Percentiles rank a stretch among this genome's conserved stretches.
phyloP scores from a whole-genome alignment of 805 yeast species.

The Cyberlindnera amylophila region DNA sequence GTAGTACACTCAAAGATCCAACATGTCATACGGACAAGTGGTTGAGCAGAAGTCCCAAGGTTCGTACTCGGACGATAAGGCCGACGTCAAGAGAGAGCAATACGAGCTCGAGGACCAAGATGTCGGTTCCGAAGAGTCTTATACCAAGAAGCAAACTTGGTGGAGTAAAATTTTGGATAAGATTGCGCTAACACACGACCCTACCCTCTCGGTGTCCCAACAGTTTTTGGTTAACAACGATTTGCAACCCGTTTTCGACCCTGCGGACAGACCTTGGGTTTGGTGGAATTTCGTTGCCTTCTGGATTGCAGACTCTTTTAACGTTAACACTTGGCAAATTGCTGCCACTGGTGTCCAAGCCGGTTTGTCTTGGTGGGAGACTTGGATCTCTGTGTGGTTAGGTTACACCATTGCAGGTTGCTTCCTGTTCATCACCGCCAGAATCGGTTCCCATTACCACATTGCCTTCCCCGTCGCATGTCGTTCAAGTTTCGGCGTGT shows the following conservation, averaged over 20 bases:
- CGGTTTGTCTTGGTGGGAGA: slow-evolving; percentile 88
- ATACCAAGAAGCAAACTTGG: slow-evolving; percentile 9
- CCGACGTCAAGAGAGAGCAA: slow-evolving; percentile 3
- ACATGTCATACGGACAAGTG: slow-evolving; percentile 1
- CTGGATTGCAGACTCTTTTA: slow-evolving; percentile 90
- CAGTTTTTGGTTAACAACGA: slow-evolving; percentile 72
- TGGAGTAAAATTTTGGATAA: slow-evolving; percentile 10
- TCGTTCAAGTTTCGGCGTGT: slow-evolving; percentile 83
- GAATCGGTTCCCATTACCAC: slow-evolving; percentile 80
- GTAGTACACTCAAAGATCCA: too few species aligned
- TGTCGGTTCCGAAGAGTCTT: slow-evolving; percentile 10
- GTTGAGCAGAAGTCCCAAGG: not conserved
- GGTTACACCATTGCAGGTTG: slow-evolving; percentile 71
- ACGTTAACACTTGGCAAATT: slow-evolving; percentile 88
- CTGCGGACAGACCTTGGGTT: slow-evolving; percentile 69
- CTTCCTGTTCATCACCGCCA: slow-evolving; percentile 64
- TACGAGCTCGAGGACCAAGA: slow-evolving; percentile 11
- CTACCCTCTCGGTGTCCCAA: slow-evolving; percentile 48
- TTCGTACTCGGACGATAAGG: slow-evolving; percentile 3
- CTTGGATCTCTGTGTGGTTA: slow-evolving; percentile 85
- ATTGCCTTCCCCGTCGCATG: slow-evolving; percentile 81
- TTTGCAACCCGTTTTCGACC: slow-evolving; percentile 68
- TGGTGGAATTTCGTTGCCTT: slow-evolving; percentile 79
- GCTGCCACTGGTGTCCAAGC: slow-evolving; percentile 80
- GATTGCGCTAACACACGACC: slow-evolving; percentile 21